Conservation (phyloP, 2,329 filamentous ascomycete genomes). For the Alternaria viburni region DNA sequence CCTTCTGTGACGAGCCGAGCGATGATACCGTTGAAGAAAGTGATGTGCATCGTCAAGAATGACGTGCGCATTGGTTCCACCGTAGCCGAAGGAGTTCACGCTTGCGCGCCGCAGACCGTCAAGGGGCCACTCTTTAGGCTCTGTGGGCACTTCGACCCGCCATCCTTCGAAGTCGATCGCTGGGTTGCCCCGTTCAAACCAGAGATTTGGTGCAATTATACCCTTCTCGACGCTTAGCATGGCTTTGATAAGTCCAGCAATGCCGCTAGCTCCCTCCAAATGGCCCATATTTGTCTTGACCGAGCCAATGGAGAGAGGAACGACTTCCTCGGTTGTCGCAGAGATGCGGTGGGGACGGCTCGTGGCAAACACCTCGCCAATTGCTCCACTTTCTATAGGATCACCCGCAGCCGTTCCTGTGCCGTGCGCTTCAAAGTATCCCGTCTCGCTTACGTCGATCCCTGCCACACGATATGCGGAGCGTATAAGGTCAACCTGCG, state of each 20-base stretch:
- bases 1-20: not conserved
- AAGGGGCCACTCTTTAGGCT: constrained; percentile 19
- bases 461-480: constrained; percentile 47
- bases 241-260: constrained; percentile 49
- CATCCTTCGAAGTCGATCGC: constrained; percentile 18
- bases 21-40: constrained; percentile 10
- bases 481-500: constrained; percentile 41
- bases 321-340: constrained; percentile 4
- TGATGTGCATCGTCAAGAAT: constrained; percentile 35
- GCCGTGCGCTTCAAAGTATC: constrained; percentile 31
- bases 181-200: constrained; percentile 19
- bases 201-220: constrained; percentile 37
- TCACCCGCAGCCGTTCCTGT: constrained; percentile 41
- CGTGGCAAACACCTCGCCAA: constrained; percentile 12
- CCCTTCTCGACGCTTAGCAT: constrained; percentile 49
- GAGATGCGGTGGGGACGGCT: constrained; percentile 1
- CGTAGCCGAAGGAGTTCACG: constrained; percentile 30
- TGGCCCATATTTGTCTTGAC: constrained; percentile 52
- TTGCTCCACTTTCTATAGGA: constrained; percentile 18
- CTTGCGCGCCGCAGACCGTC: constrained; percentile 17
- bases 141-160: constrained; percentile 17
- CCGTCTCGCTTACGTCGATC: constrained; percentile 36
- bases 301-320: constrained; percentile 20
- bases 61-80: constrained; percentile 31
- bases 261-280: constrained; percentile 48